Percentiles rank a stretch among this genome's conserved stretches.
Conservation (phyloP, 805 yeast genomes). For the Kurtzmaniella fragi region DNA sequence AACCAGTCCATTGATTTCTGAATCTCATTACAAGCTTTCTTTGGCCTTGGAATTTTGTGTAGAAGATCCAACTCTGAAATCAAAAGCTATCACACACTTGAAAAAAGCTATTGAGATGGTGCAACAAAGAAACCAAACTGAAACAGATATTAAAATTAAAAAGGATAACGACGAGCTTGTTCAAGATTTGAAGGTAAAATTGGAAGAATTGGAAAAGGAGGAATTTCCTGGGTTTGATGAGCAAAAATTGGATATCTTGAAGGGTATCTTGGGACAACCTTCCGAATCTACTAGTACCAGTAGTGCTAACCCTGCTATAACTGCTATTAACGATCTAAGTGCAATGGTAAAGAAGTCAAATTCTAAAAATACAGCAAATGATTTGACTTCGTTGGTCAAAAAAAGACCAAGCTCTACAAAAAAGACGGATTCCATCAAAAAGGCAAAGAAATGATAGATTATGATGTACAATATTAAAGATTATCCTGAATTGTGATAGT, state of each 20-base stretch:
- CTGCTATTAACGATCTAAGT: constrained; percentile 18
- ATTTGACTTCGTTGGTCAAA: constrained; percentile 57
- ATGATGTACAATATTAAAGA: too few species aligned
- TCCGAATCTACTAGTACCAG: constrained; percentile 9
- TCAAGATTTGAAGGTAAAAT: constrained; percentile 51
- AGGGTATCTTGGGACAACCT: constrained; percentile 53
- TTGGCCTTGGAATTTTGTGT: constrained; percentile 69
- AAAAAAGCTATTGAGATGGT: constrained; percentile 44
- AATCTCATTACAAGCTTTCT: constrained; percentile 76
- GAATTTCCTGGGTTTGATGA: constrained; percentile 44
- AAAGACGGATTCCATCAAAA: constrained; percentile 6
- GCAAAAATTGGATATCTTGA: constrained; percentile 49
- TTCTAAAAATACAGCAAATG: constrained; percentile 32
- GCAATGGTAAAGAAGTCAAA: constrained; percentile 15
- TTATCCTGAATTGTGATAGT: too few species aligned
- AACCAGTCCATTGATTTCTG: constrained; percentile 60
- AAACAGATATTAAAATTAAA: constrained; percentile 36
- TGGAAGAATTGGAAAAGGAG: constrained; percentile 49
- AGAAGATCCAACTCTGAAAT: constrained; percentile 44
- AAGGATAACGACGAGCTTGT: constrained; percentile 43
- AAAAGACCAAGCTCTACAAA: constrained; percentile 37
- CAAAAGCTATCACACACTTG: constrained; percentile 51
- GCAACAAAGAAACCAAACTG: constrained; percentile 37
- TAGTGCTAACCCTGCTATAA: too few species aligned
- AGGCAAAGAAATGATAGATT: constrained; percentile 5